Evolutionary conservation across 2,329 filamentous ascomycete genomes (phyloP).

Genomic region (Diaporthe vexans): DNA sequence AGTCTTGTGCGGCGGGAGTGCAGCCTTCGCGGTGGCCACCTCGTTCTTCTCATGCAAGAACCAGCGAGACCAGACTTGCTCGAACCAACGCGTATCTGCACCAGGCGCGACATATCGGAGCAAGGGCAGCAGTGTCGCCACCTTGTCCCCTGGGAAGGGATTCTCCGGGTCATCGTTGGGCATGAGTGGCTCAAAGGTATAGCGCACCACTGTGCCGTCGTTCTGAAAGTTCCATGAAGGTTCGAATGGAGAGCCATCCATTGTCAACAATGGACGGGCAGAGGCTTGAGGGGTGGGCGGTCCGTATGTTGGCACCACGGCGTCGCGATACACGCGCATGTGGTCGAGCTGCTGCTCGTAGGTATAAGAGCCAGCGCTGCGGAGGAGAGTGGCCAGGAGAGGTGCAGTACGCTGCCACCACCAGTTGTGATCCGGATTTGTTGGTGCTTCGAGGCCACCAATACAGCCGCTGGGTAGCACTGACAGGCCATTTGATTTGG

Average conservation of each 20-base stretch:
- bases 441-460: constrained; percentile 20
- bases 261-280: constrained; percentile 25
- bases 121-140: constrained; percentile 49
- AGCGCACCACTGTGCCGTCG: constrained; percentile 25
- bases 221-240: constrained; percentile 40
- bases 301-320: constrained; percentile 38
- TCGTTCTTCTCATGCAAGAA: constrained; percentile 23
- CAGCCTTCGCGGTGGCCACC: neutral
- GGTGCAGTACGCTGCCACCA: constrained; percentile 37
- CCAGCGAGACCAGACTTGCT: constrained; percentile 38
- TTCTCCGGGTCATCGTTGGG: constrained; percentile 30
- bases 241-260: constrained; percentile 40
- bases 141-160: constrained; percentile 28
- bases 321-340: constrained; percentile 35
- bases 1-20: constrained; percentile 59
- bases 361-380: constrained; percentile 34
- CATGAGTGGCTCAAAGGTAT: constrained; percentile 36
- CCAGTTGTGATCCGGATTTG: constrained; percentile 26
- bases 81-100: constrained; percentile 48
- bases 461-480: neutral
- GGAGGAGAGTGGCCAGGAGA: constrained; percentile 33
- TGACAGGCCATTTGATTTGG: constrained; percentile 1
- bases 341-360: constrained; percentile 33
- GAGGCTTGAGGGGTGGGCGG: constrained; percentile 16
- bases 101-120: constrained; percentile 58